Percentiles rank a stretch among this genome's conserved stretches.
Conservation (phyloP, 176 grass and related monocot genomes). For the Ananas comosus region DNA sequence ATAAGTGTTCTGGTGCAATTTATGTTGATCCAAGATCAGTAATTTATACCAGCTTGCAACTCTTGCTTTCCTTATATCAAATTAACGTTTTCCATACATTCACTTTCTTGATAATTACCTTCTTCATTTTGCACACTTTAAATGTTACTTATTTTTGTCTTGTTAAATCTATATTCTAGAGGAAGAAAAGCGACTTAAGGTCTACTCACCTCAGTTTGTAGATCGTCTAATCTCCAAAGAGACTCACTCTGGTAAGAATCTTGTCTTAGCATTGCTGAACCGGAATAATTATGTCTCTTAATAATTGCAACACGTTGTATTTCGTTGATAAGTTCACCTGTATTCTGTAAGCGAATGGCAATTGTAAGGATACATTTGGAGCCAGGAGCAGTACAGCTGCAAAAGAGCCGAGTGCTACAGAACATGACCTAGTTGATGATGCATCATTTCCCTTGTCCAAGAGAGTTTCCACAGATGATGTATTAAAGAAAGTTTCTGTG, state of each 20-base stretch:
- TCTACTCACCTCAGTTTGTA: slow-evolving; percentile 66
- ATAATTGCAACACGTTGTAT: not conserved
- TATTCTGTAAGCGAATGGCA: slow-evolving; percentile 18
- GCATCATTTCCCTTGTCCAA: not conserved
- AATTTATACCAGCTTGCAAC: too few species aligned
- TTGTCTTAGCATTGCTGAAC: not conserved
- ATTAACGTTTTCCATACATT: slow-evolving; percentile 9
- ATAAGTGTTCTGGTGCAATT: too few species aligned
- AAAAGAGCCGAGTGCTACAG: slow-evolving; percentile 11
- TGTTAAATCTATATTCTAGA: slow-evolving; percentile 28
- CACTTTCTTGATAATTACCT: slow-evolving; percentile 6
- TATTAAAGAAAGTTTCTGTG: slow-evolving; percentile 41
- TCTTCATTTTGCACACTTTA: not conserved
- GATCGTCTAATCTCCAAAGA: slow-evolving; percentile 25
- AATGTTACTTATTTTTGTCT: not conserved
- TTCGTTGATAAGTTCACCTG: slow-evolving; percentile 3
- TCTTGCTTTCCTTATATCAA: slow-evolving; percentile 14
- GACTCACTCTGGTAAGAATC: slow-evolving; percentile 40
- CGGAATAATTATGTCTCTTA: not conserved
- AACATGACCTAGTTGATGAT: too few species aligned
- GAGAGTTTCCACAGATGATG: slow-evolving; percentile 10
- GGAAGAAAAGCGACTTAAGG: slow-evolving; percentile 37
- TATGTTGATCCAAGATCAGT: too few species aligned
- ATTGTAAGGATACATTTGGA: slow-evolving; percentile 18
- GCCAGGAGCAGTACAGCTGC: slow-evolving; percentile 13